Evolutionary conservation across 345 rosid species (phyloP), one percentile per base, ranked within the genome.

Genomic region (Populus nigra): DNA sequence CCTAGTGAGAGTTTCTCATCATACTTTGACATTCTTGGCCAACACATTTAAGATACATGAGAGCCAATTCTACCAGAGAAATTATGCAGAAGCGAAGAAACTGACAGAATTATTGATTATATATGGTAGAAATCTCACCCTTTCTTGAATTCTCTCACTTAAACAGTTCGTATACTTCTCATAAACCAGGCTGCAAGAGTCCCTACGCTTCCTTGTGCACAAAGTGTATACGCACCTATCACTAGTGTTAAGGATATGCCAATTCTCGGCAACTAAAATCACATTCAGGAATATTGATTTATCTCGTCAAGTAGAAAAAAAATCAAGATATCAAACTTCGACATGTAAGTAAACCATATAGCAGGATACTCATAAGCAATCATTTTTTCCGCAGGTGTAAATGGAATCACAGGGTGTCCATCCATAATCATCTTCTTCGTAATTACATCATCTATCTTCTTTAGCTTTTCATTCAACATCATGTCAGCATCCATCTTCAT

Each of bases 311-410:
- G 43, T 39, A 39, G 43, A 17, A 63, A 8, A 27, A 0, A 22
- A 33, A 33, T 33, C 23, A n/a, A 25, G 23, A n/a, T 11, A 63
- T 10, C 67, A 63, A n/a, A 63, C 23, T 63, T 63, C 23, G 31
- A 25, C 9, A 7, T 39, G 43, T 39, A 39, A 39, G 11, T 39
- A 39, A 39, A 7, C 31, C 33, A 63, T 63, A 25, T 12, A 27
- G 1, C 8, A 47, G 77, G 77, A 75, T 75, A 75, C 77, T 65
- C 43, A 20, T 75, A 75, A 16, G 66, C 15, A 13, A 1, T 18
- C 77, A 75, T 75, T 9, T 75, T 75, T 1, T 75, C 61, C 23
- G 13, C 13, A 7, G 69, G 13, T 1, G 57, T 74, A 43, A 74
- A 62, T 41, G 57, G 69, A 13, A 3, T 2, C 9, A 9, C 55